Percentiles rank a stretch among this genome's conserved stretches.
phyloP scores from a whole-genome alignment of 176 grass and related monocot species.

The Oryza glaberrima region DNA sequence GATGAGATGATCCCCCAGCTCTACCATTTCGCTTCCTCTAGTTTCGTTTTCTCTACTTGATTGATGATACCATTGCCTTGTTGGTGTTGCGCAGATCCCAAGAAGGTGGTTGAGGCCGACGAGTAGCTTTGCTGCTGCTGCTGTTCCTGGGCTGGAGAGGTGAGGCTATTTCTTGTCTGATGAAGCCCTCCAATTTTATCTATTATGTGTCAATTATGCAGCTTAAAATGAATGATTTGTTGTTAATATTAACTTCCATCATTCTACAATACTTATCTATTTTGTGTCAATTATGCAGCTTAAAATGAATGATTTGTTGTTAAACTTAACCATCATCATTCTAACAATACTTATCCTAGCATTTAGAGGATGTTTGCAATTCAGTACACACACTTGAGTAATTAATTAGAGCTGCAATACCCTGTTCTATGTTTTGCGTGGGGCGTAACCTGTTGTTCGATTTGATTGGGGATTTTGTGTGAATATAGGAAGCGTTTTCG shows the following conservation, averaged over 20 bases:
- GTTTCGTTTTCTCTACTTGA: neutral
- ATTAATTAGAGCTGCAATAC: neutral
- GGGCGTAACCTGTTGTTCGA: neutral
- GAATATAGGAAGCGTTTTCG: no score
- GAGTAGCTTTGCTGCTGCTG: conserved; percentile 26
- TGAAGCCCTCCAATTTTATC: neutral
- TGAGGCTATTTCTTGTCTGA: conserved; percentile 35
- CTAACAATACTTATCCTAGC: neutral
- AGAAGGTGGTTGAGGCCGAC: conserved; percentile 59
- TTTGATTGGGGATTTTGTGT: neutral
- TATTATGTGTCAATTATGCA: neutral
- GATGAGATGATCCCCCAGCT: neutral
- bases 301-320: neutral
- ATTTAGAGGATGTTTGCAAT: neutral
- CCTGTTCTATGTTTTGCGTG: neutral
- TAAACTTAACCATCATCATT: neutral
- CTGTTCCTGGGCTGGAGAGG: conserved; percentile 47
- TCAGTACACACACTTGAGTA: neutral
- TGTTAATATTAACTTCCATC: neutral
- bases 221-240: neutral
- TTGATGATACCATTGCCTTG: conserved; percentile 17
- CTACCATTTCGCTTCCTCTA: neutral
- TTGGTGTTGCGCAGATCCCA: conserved; percentile 53
- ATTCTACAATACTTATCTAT: neutral
- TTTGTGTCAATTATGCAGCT: neutral